Evolutionary conservation across 176 grass and related monocot genomes (phyloP).

Genomic region (Tuctoria greenei): DNA sequence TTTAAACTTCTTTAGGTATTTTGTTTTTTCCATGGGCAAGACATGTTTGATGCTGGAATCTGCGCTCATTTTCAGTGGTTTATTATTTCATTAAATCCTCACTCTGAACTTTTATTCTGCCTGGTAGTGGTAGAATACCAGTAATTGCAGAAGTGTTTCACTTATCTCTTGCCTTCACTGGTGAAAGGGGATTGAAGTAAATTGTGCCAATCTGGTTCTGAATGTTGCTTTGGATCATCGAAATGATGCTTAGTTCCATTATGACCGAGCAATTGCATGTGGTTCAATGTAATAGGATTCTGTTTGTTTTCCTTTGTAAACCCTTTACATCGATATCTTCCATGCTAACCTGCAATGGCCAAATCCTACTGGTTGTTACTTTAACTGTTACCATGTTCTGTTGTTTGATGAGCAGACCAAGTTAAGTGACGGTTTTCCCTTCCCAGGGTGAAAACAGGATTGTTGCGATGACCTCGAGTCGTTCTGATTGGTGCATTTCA

Average conservation of each 20-base stretch:
- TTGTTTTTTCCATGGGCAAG: not conserved
- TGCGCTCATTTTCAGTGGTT: conserved; percentile 17
- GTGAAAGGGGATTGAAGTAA: conserved; percentile 14
- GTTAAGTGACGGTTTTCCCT: conserved; percentile 27
- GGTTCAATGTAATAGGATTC: conserved; percentile 20
- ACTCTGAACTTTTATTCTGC: conserved; percentile 10
- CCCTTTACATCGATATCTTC: conserved; percentile 7
- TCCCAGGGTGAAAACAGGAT: conserved; percentile 92
- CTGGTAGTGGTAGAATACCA: conserved; percentile 20
- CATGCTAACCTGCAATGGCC: conserved; percentile 9
- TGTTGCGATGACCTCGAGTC: conserved; percentile 82
- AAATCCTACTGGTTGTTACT: conserved; percentile 19
- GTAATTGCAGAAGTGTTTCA: conserved; percentile 1
- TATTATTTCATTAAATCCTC: conserved; percentile 22
- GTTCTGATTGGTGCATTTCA: conserved; percentile 99
- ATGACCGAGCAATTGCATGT: not conserved
- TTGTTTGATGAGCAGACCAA: conserved; percentile 28
- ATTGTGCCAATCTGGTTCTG: conserved; percentile 1
- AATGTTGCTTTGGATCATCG: not conserved
- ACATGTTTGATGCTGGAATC: not conserved
- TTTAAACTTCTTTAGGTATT: not conserved
- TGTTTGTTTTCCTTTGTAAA: not conserved
- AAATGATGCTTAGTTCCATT: conserved; percentile 19
- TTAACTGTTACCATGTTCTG: conserved; percentile 1
- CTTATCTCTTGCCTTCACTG: conserved; percentile 17